phyloP scores from a whole-genome alignment of 2,329 filamentous ascomycete genomes.

The Emmonsia crescens region DNA sequence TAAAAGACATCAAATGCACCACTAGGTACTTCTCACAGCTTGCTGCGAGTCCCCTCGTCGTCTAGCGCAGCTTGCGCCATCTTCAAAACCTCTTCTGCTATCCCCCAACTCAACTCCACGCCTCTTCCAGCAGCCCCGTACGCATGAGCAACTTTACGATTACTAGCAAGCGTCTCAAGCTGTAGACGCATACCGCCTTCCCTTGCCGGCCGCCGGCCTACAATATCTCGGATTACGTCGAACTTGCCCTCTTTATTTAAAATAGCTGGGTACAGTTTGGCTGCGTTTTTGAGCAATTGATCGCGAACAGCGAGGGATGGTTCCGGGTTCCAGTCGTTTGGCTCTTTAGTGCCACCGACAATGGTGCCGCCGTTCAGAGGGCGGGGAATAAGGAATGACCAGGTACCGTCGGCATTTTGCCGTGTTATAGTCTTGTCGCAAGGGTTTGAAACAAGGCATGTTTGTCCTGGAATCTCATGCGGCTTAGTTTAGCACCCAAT shows the following conservation, averaged over 20 bases:
- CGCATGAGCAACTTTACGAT: slow-evolving; percentile 37
- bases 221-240: slow-evolving; percentile 36
- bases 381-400: slow-evolving; percentile 53
- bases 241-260: slow-evolving; percentile 27
- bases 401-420: slow-evolving; percentile 52
- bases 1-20: neutral
- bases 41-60: neutral
- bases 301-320: slow-evolving; percentile 40
- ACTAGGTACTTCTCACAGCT: neutral
- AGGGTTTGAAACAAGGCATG: slow-evolving; percentile 37
- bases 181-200: slow-evolving; percentile 44
- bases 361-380: slow-evolving; percentile 53
- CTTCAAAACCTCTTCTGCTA: slow-evolving; percentile 41
- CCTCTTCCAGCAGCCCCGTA: slow-evolving; percentile 54
- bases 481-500: neutral
- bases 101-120: slow-evolving; percentile 51
- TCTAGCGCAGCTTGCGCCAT: slow-evolving; percentile 22
- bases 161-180: slow-evolving; percentile 32
- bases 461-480: slow-evolving; percentile 28
- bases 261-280: slow-evolving; percentile 32
- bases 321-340: slow-evolving; percentile 43
- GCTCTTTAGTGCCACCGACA: slow-evolving; percentile 56
- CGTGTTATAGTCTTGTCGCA: slow-evolving; percentile 43
- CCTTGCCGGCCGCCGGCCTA: slow-evolving; percentile 35
- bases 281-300: slow-evolving; percentile 36